Percentiles rank a stretch among this genome's conserved stretches.
phyloP scores from a whole-genome alignment of 495 filamentous ascomycete species.

The Tuber aestivum region DNA sequence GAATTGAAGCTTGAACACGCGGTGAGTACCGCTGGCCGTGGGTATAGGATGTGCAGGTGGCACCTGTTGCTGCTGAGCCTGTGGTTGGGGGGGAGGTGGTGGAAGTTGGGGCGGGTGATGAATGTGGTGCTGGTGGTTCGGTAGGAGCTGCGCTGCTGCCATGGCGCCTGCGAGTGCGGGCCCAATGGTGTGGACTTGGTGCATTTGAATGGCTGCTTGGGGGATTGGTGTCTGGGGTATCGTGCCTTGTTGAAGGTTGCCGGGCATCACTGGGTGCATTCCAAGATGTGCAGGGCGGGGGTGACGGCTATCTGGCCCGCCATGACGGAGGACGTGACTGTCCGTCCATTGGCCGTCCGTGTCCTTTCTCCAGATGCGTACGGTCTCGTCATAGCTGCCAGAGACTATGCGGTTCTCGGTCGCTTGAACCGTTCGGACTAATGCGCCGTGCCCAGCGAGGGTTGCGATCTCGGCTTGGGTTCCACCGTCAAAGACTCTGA shows the following conservation, averaged over 20 bases:
- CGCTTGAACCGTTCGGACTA: conserved; percentile 89
- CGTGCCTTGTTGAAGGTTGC: conserved; percentile 18
- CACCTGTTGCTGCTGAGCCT: conserved; percentile 7
- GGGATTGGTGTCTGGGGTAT: conserved; percentile 18
- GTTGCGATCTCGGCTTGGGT: conserved; percentile 83
- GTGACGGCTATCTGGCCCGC: conserved; percentile 14
- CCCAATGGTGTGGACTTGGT: conserved; percentile 33
- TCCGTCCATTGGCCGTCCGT: conserved; percentile 72
- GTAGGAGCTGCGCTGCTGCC: conserved; percentile 32
- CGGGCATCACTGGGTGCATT: conserved; percentile 22
- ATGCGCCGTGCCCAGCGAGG: conserved; percentile 67
- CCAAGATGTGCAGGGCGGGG: conserved; percentile 7
- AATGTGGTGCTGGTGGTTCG: conserved; percentile 31
- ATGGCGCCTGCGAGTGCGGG: conserved; percentile 32
- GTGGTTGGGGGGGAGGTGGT: conserved; percentile 17
- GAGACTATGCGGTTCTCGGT: conserved; percentile 82
- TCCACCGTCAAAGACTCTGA: conserved; percentile 83
- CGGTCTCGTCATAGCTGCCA: conserved; percentile 89
- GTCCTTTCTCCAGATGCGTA: conserved; percentile 88
- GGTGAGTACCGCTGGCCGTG: conserved; percentile 28
- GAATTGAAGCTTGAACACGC: conserved; percentile 98
- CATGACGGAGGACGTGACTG: conserved; percentile 64
- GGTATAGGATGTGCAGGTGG: conserved; percentile 14
- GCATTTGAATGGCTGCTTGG: conserved; percentile 30
- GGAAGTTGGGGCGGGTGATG: conserved; percentile 14